Evolutionary conservation across 129 eudicot species (phyloP), one percentile per base, ranked within the genome.

Genomic region (Chrysanthemum makinoi): DNA sequence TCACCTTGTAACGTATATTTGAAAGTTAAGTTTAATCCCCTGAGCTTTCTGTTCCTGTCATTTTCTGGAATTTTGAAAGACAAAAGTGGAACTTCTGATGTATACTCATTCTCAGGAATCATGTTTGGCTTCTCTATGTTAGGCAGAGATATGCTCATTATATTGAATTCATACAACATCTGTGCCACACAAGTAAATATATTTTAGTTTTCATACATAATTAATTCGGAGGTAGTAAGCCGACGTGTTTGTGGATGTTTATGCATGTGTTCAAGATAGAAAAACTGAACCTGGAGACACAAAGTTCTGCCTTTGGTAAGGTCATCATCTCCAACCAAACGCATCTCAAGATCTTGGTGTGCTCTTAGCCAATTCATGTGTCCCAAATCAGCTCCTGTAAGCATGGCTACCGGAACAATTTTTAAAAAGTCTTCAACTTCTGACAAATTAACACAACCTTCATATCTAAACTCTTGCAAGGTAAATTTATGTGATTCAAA

Each of bases 281-380:
- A 75, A 22, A 20, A 57, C 1, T 14, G 20, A 56, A 75, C 74
- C 79, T 75, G 79, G 16, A 58, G 14, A 18, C 17, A 8, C 0
- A 54, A 30, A 17, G 62, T 68, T 59, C 69, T 33, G 35, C 26
- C 75, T 49, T 9, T 39, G 6, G 69, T 76, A 55, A 76, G 80
- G 53, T 60, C 69, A 59, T 43, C 56, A 65, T 76, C 80, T 10
- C 80, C 80, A 33, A 20, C 62, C 22, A 76, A 69, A 14, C 30
- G 33, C 28, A 76, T 0, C 69, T 76, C 64, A 4, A 12, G 17
- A 19, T 59, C 12, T 49, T 58, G 44, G 68, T 68, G 20, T 59
- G 10, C 54, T 15, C 61, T 22, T 30, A 76, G 55, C 80, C 80
- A 76, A 9, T 13, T 22, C 80, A 76, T 48, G 17, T 68, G 80